Base-by-base conservation (phyloP, 805 yeast genomes). In the Candida boleticola region DNA sequence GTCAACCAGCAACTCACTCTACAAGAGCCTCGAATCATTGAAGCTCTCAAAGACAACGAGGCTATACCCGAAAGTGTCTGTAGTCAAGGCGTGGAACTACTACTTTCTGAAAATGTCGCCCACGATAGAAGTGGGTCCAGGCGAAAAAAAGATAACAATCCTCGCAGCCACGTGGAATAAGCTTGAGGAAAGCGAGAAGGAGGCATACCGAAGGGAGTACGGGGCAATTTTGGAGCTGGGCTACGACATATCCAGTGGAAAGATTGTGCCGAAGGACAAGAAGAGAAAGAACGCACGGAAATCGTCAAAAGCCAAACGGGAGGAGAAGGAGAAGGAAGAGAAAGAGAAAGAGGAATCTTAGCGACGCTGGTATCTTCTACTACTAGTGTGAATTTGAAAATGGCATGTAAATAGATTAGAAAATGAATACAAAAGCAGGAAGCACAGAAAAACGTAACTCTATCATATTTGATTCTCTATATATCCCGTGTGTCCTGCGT, bases 221-320 rank as follows among this genome's bases (percentile, higher is more conserved):
- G 47, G 52, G 14, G 44, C 52, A 2, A 49, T 66, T 18, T 39
- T 63, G 30, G 44, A 48, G 29, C 47, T 37, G 37, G 71, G 70
- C 1, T 54, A 55, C 40, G 69, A 63, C 37, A 53, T 64, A 10
- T 43, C 48, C 40, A 49, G 48, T 18, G 68, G 68, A 5, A 42
- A 60, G 45, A 49, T 64, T 10, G 58, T 65, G n/a, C 46, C 54
- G 18, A 45, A 49, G 16, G 13, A n/a, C 13, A 5, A 7, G 25
- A 33, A 33, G 20, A 30, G 21, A 21, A n/a, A n/a, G n/a, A n/a
- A n/a, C n/a, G n/a, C n/a, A 25, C 7, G 27, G 27, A 7, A 25
- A 25, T n/a, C n/a, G n/a, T n/a, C n/a, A n/a, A n/a, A n/a, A n/a
- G n/a, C n/a, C n/a, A n/a, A n/a, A n/a, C n/a, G n/a, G 5, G 62